These are phyloP conservation scores for Colletotrichum costaricense DNA, from an alignment of 2,329 filamentous ascomycete genomes.

Conservation along the genomic window DNA sequence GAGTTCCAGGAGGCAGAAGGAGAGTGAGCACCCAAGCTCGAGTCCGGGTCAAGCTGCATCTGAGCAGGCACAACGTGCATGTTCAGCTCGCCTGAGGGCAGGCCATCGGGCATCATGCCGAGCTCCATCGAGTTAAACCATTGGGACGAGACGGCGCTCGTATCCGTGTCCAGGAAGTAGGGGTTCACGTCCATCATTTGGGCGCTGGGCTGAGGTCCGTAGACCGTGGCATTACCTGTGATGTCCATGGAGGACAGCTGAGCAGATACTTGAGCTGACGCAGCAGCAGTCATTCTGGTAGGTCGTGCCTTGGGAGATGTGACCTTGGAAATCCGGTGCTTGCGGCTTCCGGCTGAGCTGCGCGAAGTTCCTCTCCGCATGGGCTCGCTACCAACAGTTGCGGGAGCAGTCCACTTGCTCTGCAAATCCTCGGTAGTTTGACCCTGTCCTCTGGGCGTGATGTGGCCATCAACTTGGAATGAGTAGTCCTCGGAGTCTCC, in stretches of 20 bases:
- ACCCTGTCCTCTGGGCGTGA: constrained; percentile 64
- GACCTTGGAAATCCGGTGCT: constrained; percentile 55
- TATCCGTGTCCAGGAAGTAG: constrained; percentile 62
- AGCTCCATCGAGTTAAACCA: constrained; percentile 62
- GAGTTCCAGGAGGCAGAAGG: constrained; percentile 60
- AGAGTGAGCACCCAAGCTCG: constrained; percentile 59
- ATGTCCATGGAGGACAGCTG: constrained; percentile 64
- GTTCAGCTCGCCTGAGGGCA: constrained; percentile 56
- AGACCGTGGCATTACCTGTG: constrained; percentile 60
- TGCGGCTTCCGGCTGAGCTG: constrained; percentile 58
- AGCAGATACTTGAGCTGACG: constrained; percentile 60
- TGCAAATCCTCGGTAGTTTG: constrained; percentile 59
- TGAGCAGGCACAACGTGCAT: constrained; percentile 68
- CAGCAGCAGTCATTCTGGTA: constrained; percentile 53
- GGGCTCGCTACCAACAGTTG: constrained; percentile 50
- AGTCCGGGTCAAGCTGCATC: constrained; percentile 65
- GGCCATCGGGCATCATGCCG: constrained; percentile 55
- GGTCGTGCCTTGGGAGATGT: constrained; percentile 55
- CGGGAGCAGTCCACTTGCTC: constrained; percentile 59
- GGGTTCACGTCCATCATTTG: constrained; percentile 61
- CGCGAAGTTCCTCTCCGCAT: constrained; percentile 59
- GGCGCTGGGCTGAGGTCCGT: constrained; percentile 50
- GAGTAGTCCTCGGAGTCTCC: constrained; percentile 67
- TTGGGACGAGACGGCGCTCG: constrained; percentile 58
- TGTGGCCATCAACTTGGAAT: constrained; percentile 60